phyloP scores from a whole-genome alignment of 2,329 filamentous ascomycete genomes.

The Colletotrichum aenigma region DNA sequence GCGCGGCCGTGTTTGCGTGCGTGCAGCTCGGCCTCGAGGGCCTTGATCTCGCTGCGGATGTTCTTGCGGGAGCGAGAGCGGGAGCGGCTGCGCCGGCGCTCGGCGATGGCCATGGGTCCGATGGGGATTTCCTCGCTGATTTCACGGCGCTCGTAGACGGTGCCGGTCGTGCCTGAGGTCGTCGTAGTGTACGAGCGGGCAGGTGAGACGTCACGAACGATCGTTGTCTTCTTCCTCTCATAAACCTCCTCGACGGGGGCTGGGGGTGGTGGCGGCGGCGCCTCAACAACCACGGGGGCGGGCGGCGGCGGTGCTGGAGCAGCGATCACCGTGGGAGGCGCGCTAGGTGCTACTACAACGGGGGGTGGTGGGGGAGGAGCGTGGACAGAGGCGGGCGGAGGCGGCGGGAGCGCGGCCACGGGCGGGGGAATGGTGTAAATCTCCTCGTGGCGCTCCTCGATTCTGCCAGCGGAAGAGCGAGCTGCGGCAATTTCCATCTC shows the following conservation, averaged over 20 bases:
- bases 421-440: slow-evolving; percentile 36
- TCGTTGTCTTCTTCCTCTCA: slow-evolving; percentile 50
- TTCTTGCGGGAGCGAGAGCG: slow-evolving; percentile 56
- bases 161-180: slow-evolving; percentile 35
- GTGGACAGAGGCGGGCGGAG: slow-evolving; percentile 26
- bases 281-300: slow-evolving; percentile 36
- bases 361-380: slow-evolving; percentile 18
- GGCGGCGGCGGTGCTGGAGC: slow-evolving; percentile 27
- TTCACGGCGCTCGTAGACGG: slow-evolving; percentile 44
- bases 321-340: slow-evolving; percentile 29
- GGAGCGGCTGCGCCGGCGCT: slow-evolving; percentile 44
- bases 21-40: slow-evolving; percentile 67
- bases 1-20: slow-evolving; percentile 36
- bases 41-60: slow-evolving; percentile 74
- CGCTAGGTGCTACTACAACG: slow-evolving; percentile 29
- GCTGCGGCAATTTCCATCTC: slow-evolving; percentile 49
- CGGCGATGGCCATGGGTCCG: slow-evolving; percentile 45
- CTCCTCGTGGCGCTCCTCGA: slow-evolving; percentile 55
- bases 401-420: slow-evolving; percentile 26
- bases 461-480: slow-evolving; percentile 49
- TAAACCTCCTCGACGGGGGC: slow-evolving; percentile 41
- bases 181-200: slow-evolving; percentile 40
- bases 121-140: slow-evolving; percentile 35
- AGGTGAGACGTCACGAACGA: slow-evolving; percentile 56
- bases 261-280: slow-evolving; percentile 32